Percentiles rank a stretch among this genome's conserved stretches.
Evolutionary conservation across 2,329 filamentous ascomycete species (phyloP).

Genomic region (Trichophyton benhamiae): DNA sequence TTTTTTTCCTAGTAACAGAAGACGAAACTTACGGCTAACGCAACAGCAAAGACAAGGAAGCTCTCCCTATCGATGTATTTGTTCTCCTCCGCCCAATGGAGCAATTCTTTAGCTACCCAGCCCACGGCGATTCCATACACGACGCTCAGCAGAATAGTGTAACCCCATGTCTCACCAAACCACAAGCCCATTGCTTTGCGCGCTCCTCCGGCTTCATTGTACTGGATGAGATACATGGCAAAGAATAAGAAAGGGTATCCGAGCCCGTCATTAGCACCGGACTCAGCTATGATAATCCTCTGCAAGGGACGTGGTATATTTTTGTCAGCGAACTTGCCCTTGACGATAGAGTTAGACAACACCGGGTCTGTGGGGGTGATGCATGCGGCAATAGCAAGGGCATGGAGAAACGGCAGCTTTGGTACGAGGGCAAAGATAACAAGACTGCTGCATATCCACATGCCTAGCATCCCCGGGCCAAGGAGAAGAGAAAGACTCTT

Average conservation of each 20-base stretch:
- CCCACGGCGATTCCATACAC: slow-evolving; percentile 66
- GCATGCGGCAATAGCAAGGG: slow-evolving; percentile 68
- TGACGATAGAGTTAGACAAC: slow-evolving; percentile 78
- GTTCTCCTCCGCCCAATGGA: slow-evolving; percentile 72
- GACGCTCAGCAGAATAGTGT: slow-evolving; percentile 67
- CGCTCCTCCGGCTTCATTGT: slow-evolving; percentile 44
- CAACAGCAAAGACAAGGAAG: slow-evolving; percentile 76
- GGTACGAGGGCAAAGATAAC: slow-evolving; percentile 68
- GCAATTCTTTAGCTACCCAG: slow-evolving; percentile 66
- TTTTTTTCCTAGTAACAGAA: background rate
- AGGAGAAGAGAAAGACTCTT: slow-evolving; percentile 60
- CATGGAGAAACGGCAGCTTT: slow-evolving; percentile 59
- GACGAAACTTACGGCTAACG: slow-evolving; percentile 52
- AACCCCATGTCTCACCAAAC: slow-evolving; percentile 77
- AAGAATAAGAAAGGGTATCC: slow-evolving; percentile 84
- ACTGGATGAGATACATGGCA: slow-evolving; percentile 72
- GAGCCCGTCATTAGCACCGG: slow-evolving; percentile 76
- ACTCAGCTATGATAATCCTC: slow-evolving; percentile 69
- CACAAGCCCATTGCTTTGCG: slow-evolving; percentile 61
- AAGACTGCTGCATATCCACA: slow-evolving; percentile 77
- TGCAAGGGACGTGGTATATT: slow-evolving; percentile 75
- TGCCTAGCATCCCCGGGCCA: slow-evolving; percentile 69
- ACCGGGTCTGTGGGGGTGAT: slow-evolving; percentile 89
- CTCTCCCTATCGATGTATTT: slow-evolving; percentile 77
- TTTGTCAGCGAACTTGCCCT: slow-evolving; percentile 84